Conservation (phyloP, 345 rosid species). For the Lumnitzera littorea region DNA sequence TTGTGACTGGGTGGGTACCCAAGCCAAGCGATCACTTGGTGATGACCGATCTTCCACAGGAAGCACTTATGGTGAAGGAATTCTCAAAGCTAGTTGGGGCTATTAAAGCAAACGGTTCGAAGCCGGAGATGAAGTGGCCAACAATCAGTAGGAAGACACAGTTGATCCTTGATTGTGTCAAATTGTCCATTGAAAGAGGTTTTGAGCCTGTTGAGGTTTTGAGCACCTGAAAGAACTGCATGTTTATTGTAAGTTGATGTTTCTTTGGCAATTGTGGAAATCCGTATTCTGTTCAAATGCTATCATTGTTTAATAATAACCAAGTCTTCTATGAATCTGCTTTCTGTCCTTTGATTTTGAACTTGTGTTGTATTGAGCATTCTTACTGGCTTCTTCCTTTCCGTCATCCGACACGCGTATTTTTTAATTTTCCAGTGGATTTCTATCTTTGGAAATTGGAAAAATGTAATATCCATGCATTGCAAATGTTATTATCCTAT, state of each 20-base stretch:
- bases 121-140: constrained; percentile 64
- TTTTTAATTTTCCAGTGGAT: no score
- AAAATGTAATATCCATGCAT: no score
- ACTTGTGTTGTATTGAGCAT: no score
- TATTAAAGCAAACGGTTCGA: constrained; percentile 40
- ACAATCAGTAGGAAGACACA: constrained; percentile 65
- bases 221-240: not conserved
- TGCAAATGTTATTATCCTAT: no score
- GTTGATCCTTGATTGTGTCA: constrained; percentile 61
- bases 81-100: constrained; percentile 52
- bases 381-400: no score
- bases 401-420: no score
- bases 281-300: no score
- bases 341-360: no score
- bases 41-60: constrained; percentile 54
- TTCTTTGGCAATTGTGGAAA: not conserved
- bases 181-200: constrained; percentile 45
- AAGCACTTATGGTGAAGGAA: constrained; percentile 71
- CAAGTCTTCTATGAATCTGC: no score
- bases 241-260: not conserved
- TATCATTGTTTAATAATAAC: no score
- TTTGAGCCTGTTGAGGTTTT: constrained; percentile 34
- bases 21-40: constrained; percentile 40
- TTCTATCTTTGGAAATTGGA: no score
- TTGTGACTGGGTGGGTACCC: constrained; percentile 33